Percentiles rank a stretch among this genome's conserved stretches.
Conservation (phyloP, 768 basidiomycete genomes). For the Clavulina sp. region DNA sequence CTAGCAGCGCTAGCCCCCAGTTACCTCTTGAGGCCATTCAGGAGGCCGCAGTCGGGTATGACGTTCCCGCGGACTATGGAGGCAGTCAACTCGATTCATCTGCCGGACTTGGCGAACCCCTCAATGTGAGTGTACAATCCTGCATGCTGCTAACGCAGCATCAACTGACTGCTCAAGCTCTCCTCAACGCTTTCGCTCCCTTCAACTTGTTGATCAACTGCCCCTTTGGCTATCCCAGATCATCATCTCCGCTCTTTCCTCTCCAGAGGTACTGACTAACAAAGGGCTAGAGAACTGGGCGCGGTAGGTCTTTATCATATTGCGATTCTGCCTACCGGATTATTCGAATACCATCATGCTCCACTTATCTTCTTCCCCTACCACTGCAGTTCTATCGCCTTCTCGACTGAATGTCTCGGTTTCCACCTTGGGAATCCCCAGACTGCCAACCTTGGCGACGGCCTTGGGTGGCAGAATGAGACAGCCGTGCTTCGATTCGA, state of each 20-base stretch:
- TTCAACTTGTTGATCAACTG: no score
- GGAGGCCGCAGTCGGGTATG: background rate
- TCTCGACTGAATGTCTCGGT: conserved; percentile 1
- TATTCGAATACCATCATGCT: background rate
- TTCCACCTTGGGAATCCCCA: background rate
- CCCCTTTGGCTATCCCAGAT: no score
- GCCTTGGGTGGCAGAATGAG: background rate
- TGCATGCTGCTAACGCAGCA: background rate
- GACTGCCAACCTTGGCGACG: background rate
- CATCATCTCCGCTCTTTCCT: background rate
- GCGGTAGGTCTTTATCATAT: background rate
- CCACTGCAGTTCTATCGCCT: background rate
- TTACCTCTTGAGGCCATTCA: no score
- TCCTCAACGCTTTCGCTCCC: no score
- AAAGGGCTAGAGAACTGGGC: background rate
- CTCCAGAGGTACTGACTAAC: background rate
- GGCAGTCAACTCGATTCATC: conserved; percentile 1
- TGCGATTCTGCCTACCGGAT: background rate
- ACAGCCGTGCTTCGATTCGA: background rate
- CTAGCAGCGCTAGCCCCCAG: no score
- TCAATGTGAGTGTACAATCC: background rate
- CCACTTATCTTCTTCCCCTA: no score
- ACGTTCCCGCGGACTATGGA: background rate
- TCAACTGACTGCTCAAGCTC: no score
- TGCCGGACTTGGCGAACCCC: background rate